These are phyloP conservation scores for Moniliophthora roreri DNA, from an alignment of 1,284 basidiomycete genomes.

Conservation along the genomic window DNA sequence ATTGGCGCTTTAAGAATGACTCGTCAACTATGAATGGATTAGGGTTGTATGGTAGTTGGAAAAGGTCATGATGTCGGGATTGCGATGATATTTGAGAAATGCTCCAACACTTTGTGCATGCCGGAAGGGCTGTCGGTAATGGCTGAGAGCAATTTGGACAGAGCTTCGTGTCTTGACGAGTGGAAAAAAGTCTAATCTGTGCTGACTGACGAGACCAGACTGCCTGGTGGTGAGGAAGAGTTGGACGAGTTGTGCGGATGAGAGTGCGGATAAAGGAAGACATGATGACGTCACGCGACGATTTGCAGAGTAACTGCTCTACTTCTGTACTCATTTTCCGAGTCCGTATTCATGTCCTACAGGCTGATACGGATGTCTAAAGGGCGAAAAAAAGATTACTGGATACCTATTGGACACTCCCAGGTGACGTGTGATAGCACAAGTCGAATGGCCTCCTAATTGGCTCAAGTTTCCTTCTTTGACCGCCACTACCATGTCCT, in stretches of 20 bases:
- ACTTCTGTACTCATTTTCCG: no score
- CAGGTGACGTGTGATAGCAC: no score
- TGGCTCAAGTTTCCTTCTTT: neutral
- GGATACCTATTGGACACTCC: no score
- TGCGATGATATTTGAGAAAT: slow-evolving; percentile 57
- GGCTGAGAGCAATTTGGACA: slow-evolving; percentile 63
- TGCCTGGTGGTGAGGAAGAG: neutral
- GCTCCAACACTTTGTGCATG: slow-evolving; percentile 64
- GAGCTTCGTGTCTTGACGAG: slow-evolving; percentile 14
- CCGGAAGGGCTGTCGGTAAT: slow-evolving; percentile 63
- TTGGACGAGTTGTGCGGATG: neutral
- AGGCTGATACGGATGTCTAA: neutral
- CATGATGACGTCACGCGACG: slow-evolving; percentile 22
- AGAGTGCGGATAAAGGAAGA: slow-evolving; percentile 3
- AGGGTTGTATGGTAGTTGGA: slow-evolving; percentile 54
- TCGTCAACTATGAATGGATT: slow-evolving; percentile 69
- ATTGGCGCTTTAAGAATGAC: slow-evolving; percentile 53
- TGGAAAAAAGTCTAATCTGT: slow-evolving; percentile 9
- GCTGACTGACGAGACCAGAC: slow-evolving; percentile 2
- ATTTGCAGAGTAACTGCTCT: no score
- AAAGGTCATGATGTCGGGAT: slow-evolving; percentile 58
- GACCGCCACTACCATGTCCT: slow-evolving; percentile 1
- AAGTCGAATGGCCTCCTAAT: slow-evolving; percentile 3
- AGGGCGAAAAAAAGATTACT: neutral
- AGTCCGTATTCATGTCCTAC: no score